Conservation (phyloP, 2,329 filamentous ascomycete species). For the Penicillium corylophilum region DNA sequence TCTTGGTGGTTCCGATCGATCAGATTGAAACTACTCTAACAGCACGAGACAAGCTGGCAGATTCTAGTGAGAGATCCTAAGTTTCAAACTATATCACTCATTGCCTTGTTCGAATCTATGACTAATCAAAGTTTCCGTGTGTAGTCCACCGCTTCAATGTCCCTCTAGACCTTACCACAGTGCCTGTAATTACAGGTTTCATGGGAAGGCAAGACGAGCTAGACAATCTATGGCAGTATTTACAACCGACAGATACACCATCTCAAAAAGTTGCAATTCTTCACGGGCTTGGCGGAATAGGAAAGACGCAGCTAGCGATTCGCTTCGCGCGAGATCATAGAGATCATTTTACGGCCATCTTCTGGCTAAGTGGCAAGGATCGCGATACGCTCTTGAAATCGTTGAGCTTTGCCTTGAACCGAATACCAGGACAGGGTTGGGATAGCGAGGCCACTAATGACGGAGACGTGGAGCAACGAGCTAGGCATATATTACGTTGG, state of each 20-base stretch:
- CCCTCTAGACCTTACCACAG: no score
- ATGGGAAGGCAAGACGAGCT: constrained; percentile 20
- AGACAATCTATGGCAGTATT: constrained; percentile 13
- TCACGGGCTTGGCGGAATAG: constrained; percentile 26
- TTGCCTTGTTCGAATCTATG: no score
- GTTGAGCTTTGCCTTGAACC: constrained; percentile 16
- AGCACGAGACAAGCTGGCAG: not conserved
- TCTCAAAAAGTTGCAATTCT: constrained; percentile 18
- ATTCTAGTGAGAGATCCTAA: not conserved
- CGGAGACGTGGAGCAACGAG: constrained; percentile 15
- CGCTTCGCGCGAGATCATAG: constrained; percentile 21
- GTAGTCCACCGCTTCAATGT: no score
- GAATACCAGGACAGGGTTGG: constrained; percentile 10
- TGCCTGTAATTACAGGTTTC: no score
- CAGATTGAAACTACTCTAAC: not conserved
- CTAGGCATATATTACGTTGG: constrained; percentile 14
- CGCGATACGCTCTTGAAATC: constrained; percentile 17
- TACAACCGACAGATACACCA: constrained; percentile 6
- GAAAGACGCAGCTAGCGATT: constrained; percentile 27
- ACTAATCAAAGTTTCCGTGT: no score
- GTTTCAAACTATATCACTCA: no score
- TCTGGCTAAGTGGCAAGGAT: constrained; percentile 28
- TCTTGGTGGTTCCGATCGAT: constrained; percentile 5
- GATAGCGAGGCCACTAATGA: constrained; percentile 4
- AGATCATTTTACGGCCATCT: constrained; percentile 23